Conservation (phyloP, 192 early-diverging fungal species). For the Coemansia interrupta region DNA sequence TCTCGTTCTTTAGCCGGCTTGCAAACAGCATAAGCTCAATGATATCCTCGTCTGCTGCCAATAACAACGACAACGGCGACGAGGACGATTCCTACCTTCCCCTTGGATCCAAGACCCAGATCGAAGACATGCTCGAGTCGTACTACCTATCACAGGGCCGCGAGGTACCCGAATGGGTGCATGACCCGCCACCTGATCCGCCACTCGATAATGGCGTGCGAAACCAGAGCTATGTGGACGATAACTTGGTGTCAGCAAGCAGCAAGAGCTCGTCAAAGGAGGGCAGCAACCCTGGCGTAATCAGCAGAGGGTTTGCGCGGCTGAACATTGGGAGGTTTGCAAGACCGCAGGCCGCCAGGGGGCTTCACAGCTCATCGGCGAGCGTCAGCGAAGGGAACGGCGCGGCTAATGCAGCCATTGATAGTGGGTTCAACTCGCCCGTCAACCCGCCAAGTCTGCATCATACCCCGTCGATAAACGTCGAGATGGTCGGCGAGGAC, state of each 20-base stretch:
- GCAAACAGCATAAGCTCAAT: slow-evolving; percentile 19
- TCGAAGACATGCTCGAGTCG: slow-evolving; percentile 48
- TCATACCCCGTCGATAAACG: slow-evolving; percentile 1
- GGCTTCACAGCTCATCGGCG: slow-evolving; percentile 4
- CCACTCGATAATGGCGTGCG: slow-evolving; percentile 1
- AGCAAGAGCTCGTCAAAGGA: slow-evolving; percentile 14
- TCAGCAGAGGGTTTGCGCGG: slow-evolving; percentile 20
- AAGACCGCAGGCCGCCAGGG: slow-evolving; percentile 11
- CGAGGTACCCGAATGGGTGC: slow-evolving; percentile 36
- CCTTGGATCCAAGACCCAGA: slow-evolving; percentile 24
- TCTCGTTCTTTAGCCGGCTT: slow-evolving; percentile 28
- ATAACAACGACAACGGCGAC: neutral
- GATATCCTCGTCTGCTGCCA: slow-evolving; percentile 15
- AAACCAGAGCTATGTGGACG: neutral
- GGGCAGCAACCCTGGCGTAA: slow-evolving; percentile 6
- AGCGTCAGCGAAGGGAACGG: slow-evolving; percentile 4
- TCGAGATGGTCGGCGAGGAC: slow-evolving; percentile 20
- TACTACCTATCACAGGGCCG: slow-evolving; percentile 41
- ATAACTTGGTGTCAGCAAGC: neutral
- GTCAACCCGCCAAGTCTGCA: neutral
- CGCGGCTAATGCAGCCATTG: neutral
- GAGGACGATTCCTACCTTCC: neutral
- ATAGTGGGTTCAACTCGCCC: slow-evolving; percentile 21
- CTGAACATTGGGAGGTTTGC: slow-evolving; percentile 28
- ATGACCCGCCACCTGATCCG: slow-evolving; percentile 35